Percentiles rank a stretch among this genome's conserved stretches.
Evolutionary conservation across 2,329 filamentous ascomycete genomes (phyloP).

Genomic region (Trematosphaeria pertusa): DNA sequence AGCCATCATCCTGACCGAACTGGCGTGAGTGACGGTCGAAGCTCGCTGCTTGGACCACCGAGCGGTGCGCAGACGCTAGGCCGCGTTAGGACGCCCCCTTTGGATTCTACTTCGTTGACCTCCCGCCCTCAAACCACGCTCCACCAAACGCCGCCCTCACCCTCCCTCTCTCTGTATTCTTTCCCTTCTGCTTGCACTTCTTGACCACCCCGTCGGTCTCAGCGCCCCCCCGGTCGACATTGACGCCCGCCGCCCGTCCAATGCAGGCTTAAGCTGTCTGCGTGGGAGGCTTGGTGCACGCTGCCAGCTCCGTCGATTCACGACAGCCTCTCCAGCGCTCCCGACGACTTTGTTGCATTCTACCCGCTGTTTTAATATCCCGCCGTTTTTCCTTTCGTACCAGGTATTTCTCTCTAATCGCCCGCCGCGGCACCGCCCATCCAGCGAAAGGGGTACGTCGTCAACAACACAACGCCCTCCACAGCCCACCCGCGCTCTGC

Average conservation of each 20-base stretch:
- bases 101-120: constrained; percentile 1
- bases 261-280: constrained; percentile 48
- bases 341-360: constrained; percentile 42
- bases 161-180: constrained; percentile 41
- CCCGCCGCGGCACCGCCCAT: constrained; percentile 16
- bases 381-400: constrained; percentile 32
- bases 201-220: constrained; percentile 32
- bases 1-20: too few relatives aligned
- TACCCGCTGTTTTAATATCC: constrained; percentile 48
- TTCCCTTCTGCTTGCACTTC: constrained; percentile 39
- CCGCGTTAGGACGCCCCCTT: constrained; percentile 6
- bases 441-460: constrained; percentile 35
- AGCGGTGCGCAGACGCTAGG: not conserved
- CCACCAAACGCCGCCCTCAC: constrained; percentile 31
- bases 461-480: constrained; percentile 23
- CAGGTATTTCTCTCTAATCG: constrained; percentile 34
- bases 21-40: constrained; percentile 24
- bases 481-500: constrained; percentile 18
- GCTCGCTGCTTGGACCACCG: not conserved
- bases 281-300: constrained; percentile 49
- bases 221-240: constrained; percentile 30
- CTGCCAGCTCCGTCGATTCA: constrained; percentile 48
- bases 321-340: constrained; percentile 45
- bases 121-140: constrained; percentile 18
- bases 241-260: constrained; percentile 35